phyloP scores from a whole-genome alignment of 108 stramenopile species.

The Hondaea fermentalgiana region DNA sequence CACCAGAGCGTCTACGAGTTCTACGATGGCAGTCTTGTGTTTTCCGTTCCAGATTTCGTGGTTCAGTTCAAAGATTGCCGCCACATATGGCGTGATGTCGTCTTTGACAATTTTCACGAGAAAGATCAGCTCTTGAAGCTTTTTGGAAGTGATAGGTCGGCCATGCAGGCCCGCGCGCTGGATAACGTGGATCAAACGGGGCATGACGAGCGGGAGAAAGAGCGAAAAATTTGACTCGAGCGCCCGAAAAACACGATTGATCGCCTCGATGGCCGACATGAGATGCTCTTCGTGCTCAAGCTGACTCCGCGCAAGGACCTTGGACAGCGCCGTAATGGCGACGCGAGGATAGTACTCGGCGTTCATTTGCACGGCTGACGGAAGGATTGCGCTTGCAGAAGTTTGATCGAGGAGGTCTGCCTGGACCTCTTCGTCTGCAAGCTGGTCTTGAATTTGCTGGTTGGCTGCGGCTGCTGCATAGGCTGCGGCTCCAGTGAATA shows the following conservation, averaged over 20 bases:
- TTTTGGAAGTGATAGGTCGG: slow-evolving; percentile 54
- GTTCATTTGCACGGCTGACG: slow-evolving; percentile 24
- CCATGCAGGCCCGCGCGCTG: neutral
- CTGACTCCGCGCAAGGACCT: slow-evolving; percentile 70
- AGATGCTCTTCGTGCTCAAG: slow-evolving; percentile 69
- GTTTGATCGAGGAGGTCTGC: neutral
- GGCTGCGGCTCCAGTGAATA: neutral
- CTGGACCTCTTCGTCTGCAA: neutral
- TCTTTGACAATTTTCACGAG: slow-evolving; percentile 73
- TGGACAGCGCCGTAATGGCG: slow-evolving; percentile 72
- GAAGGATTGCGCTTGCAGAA: neutral
- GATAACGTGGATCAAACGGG: slow-evolving; percentile 60
- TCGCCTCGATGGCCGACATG: slow-evolving; percentile 74
- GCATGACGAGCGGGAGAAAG: slow-evolving; percentile 73
- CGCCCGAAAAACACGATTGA: slow-evolving; percentile 82
- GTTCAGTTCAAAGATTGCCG: slow-evolving; percentile 76
- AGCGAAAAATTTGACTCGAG: slow-evolving; percentile 73
- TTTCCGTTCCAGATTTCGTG: slow-evolving; percentile 35
- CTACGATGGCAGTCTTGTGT: neutral
- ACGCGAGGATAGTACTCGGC: slow-evolving; percentile 87
- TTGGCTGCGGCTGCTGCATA: neutral
- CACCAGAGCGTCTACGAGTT: neutral
- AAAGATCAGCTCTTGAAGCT: slow-evolving; percentile 73
- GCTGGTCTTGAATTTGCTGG: neutral
- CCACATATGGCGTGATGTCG: slow-evolving; percentile 73